Base-by-base conservation (phyloP, 345 rosid genomes). In the Garcia nutans region DNA sequence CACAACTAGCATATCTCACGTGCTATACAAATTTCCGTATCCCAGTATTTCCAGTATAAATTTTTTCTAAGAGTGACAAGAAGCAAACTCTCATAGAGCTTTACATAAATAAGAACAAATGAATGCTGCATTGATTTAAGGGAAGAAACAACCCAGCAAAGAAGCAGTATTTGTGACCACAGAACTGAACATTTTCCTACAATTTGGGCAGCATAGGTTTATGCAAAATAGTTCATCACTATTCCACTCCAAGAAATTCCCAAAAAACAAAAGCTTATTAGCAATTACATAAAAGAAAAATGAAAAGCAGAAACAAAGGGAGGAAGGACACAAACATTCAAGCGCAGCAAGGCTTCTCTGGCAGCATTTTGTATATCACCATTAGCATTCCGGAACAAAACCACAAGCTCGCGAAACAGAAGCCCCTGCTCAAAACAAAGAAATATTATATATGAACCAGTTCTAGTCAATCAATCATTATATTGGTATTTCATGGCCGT, bases 301-400 rank as follows among this genome's bases (percentile, higher is more conserved):
- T 4, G 42, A 47, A 15, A 56, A 45, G 19, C 0, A 33, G 20
- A 54, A n/a, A 63, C 10, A 63, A 69, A 26, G 63, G 33, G 65
- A 68, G 64, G 56, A 52, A 72, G 68, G 74, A 50, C 69, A 80
- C 84, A 77, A 74, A 96, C 99, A 81, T 92, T 88, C 81, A 96
- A 81, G 47, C 88, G 92, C 81, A 88, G 77, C 72, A 93, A 42
- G 52, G 99, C 94, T 64, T 89, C 96, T 78, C 89, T 87, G 74
- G 90, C 84, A 71, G 89, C 91, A 84, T 84, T 81, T 60, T 88
- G 99, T 73, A 96, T 77, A 72, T 80, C 84, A 76, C 85, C 92
- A 81, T 81, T 84, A 66, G 84, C 56, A 79, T 84, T 83, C 71
- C 85, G 86, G 78, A 81, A 87, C 82, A 93, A 60, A 66, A 82